phyloP scores from a whole-genome alignment of 2,329 filamentous ascomycete genomes.

The Cordyceps militaris region DNA sequence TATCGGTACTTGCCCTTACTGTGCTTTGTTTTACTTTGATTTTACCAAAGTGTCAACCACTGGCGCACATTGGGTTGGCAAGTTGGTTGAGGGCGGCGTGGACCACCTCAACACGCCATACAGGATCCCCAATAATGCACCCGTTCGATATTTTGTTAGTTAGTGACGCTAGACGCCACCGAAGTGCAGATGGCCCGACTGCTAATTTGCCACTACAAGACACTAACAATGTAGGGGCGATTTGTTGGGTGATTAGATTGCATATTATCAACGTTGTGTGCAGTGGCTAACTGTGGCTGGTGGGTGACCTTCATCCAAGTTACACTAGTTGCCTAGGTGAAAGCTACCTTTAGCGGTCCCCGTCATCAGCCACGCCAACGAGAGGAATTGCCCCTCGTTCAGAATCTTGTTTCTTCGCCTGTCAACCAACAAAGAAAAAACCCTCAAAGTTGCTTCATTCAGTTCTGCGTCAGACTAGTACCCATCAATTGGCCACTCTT shows the following conservation, averaged over 20 bases:
- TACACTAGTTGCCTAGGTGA: not conserved
- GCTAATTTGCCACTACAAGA: not conserved
- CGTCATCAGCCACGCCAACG: constrained; percentile 6
- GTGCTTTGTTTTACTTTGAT: no score
- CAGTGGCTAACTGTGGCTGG: not conserved
- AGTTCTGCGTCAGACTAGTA: not conserved
- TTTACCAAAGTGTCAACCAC: no score
- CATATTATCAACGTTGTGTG: not conserved
- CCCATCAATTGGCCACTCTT: not conserved
- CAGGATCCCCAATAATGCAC: no score
- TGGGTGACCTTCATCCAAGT: not conserved
- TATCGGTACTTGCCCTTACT: no score
- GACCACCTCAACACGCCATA: no score
- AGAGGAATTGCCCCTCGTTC: not conserved
- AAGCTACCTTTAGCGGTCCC: not conserved
- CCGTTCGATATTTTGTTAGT: not conserved
- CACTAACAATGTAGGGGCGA: not conserved
- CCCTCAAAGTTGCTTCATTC: not conserved
- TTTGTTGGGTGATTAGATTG: constrained; percentile 7
- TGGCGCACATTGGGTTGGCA: no score
- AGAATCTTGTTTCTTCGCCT: constrained; percentile 6
- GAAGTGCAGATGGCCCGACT: constrained; percentile 4
- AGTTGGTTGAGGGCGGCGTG: no score
- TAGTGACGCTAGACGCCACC: not conserved
- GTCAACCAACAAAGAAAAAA: not conserved